Evolutionary conservation across 768 basidiomycete species (phyloP), one percentile per base, ranked within the genome.

Genomic region (Lentinula detonsa): DNA sequence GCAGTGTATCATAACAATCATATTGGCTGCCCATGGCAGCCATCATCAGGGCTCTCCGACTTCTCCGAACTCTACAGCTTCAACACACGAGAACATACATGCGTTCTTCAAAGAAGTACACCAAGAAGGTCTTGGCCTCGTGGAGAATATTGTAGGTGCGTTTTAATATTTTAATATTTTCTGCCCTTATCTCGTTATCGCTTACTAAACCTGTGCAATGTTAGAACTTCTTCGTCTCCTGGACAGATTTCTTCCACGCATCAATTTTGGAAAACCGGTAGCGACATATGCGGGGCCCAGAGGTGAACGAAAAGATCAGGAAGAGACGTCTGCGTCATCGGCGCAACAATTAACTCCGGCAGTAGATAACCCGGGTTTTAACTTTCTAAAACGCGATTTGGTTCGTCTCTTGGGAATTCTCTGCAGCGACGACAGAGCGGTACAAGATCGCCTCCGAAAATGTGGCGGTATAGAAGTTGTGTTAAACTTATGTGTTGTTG

Each of bases 401-500:
- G 90, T 95, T n/a, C 87, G 91, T 16, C 75, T 96, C 11, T 76
- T 96, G n/a, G 93, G 92, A 5, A 80, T 91, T 51, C 73, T 96
- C 11, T 85, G 84, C 57, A 82, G 90, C 67, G 82, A 80, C 49
- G 78, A 80, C 65, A 85, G 73, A 68, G 76, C 73, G 34, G 85
- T 87, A 45, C 94, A 95, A 69, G 90, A 96, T 71, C 81, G 85
- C 8, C 79, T 87, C 43, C 81, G 94, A 53, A 72, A 72, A 39
- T 84, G 80, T 64, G 88, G 84, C 23, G 94, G 94, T 50, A 85
- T 97, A 62, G 81, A 86, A 56, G 82, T 93, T 50, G 80, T 96
- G 16, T 86, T 97, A 84, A 90, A 89, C 68, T 78, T 95, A 74
- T 95, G 93, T 71, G 91, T 92, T 16, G 77, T 93, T 31, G 95